Evolutionary conservation across 306 rosid species (phyloP), one percentile per base, ranked within the genome.

Genomic region (barrel medic (Medicago truncatula)): DNA sequence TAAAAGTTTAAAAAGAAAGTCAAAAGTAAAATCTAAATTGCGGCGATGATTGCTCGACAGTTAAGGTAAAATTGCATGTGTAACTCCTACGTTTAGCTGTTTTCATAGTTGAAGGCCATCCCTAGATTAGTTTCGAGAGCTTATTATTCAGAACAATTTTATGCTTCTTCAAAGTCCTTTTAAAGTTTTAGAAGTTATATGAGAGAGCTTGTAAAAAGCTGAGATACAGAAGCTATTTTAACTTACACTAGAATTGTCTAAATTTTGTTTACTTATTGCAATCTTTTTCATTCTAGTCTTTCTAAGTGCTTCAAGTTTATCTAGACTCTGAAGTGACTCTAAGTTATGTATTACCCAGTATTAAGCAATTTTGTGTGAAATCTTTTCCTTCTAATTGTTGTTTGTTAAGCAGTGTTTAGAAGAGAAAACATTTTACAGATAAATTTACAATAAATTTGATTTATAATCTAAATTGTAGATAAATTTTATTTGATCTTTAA

Each of bases 21-120:
- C 21, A 5, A 86, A 80, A 77, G 77, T 46, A 66, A 83, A 72
- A 83, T 52, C 83, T 39, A 79, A 76, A 69, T 44, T 21, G 11
- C 41, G 2, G 15, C 44, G 11, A 50, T 86, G 80, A 78, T 56
- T 54, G 61, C 31, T 76, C 14, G 15, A 52, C 34, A 28, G 54
- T 59, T 10, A 16, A 66, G 53, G 67, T 62, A 8, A 41, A 63
- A 59, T 9, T 47, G 10, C 54, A 34, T 16, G 39, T 58, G 15
- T 47, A 36, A 23, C 60, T 76, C 31, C 38, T 4, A 67, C 59
- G 50, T n/a, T 70, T 16, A 46, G 43, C 44, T 67, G 71, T 66
- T 66, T 66, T 66, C 38, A 5, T 40, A 41, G 17, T 66, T 66
- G 3, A 41, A 66, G 54, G 53, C 36, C 16, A 21, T 6, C 12